These are phyloP conservation scores for Daldinia vernicosa DNA, from an alignment of 495 filamentous ascomycete genomes.

Conservation along the genomic window DNA sequence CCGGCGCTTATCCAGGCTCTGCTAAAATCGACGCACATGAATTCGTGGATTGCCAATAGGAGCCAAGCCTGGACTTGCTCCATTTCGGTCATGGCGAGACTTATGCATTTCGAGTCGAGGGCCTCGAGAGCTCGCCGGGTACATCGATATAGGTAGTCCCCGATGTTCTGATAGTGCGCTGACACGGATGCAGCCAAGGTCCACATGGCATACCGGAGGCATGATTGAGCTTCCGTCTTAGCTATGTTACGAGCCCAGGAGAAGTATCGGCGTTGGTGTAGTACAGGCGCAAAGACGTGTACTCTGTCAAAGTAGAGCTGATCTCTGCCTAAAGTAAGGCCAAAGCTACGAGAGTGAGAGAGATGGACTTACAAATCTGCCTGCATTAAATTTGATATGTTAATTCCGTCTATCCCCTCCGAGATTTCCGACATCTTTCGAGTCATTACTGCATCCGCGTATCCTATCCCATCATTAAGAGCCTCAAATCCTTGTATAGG, in stretches of 20 bases:
- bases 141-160: slow-evolving; percentile 58
- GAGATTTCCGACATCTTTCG: slow-evolving; percentile 29
- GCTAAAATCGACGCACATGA: slow-evolving; percentile 56
- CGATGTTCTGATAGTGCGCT: slow-evolving; percentile 59
- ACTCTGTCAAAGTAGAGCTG: slow-evolving; percentile 69
- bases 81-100: slow-evolving; percentile 38
- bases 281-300: slow-evolving; percentile 61
- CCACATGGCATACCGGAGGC: slow-evolving; percentile 66
- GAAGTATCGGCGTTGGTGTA: slow-evolving; percentile 54
- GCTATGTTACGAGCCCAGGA: slow-evolving; percentile 37
- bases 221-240: slow-evolving; percentile 35
- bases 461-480: slow-evolving; percentile 24
- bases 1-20: slow-evolving; percentile 59
- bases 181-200: slow-evolving; percentile 62
- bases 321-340: slow-evolving; percentile 52
- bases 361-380: slow-evolving; percentile 33
- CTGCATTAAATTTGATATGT: slow-evolving; percentile 41
- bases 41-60: slow-evolving; percentile 62
- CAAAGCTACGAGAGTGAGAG: neutral
- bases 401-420: slow-evolving; percentile 34
- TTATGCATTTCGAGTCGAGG: slow-evolving; percentile 41
- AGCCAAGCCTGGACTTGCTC: slow-evolving; percentile 66
- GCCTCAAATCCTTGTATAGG: slow-evolving; percentile 40
- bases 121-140: slow-evolving; percentile 58
- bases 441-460: slow-evolving; percentile 17